Percentiles rank a stretch among this genome's conserved stretches.
These are phyloP conservation scores for Aristolochia californica DNA, from an alignment of 164 flowering plant genomes.

Conservation along the genomic window DNA sequence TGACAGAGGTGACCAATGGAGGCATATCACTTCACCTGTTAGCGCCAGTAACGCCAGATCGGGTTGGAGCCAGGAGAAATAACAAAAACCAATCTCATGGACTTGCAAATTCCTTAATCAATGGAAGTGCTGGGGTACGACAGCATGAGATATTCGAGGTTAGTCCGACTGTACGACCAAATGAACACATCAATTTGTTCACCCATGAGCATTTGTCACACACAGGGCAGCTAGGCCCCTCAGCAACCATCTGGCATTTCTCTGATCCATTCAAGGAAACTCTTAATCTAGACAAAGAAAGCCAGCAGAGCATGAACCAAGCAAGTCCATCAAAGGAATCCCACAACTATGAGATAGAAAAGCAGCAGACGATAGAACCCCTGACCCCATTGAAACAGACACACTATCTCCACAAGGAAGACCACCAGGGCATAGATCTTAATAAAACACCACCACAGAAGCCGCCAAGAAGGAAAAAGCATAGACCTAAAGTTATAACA, in stretches of 20 bases:
- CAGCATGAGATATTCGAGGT: conserved; percentile 5
- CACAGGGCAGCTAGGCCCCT: too few relatives aligned
- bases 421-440: conserved; percentile 4
- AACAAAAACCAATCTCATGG: conserved; percentile 2
- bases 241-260: too few relatives aligned
- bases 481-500: conserved; percentile 52
- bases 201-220: too few relatives aligned
- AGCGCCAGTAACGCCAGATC: conserved; percentile 12
- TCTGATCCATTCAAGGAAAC: neutral
- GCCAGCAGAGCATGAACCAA: conserved; percentile 5
- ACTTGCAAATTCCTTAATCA: neutral
- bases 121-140: conserved; percentile 4
- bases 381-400: too few relatives aligned
- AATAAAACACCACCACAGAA: conserved; percentile 11
- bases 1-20: conserved; percentile 2
- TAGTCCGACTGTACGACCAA: neutral
- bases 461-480: conserved; percentile 15
- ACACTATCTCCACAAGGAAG: conserved; percentile 4
- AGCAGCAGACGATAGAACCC: too few relatives aligned
- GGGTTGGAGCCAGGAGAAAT: neutral
- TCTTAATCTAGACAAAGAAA: conserved; percentile 6
- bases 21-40: conserved; percentile 6
- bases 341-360: conserved; percentile 1
- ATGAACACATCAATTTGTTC: too few relatives aligned
- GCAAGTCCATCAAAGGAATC: conserved; percentile 22